Evolutionary conservation across 768 basidiomycete genomes (phyloP), one percentile per base, ranked within the genome.

Genomic region (Tulasnella sp.): DNA sequence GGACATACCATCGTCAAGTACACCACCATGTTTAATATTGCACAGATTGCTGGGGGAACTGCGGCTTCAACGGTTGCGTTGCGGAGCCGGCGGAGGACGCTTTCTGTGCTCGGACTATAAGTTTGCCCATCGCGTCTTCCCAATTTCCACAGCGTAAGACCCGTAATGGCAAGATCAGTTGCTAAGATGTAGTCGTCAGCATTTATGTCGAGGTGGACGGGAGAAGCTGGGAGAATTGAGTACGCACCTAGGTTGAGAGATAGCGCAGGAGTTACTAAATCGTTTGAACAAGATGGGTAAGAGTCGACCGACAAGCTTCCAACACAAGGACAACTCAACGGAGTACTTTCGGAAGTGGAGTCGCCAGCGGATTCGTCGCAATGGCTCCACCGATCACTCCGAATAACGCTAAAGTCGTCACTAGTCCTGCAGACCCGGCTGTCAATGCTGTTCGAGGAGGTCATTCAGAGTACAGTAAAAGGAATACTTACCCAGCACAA

Each of bases 131-230:
- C 40, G 9, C 36, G 31, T 34, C 19, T 64, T 64, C 58, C 29
- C 22, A 73, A 14, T 45, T 73, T 73, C 42, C 52, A 73, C 37
- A 45, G 37, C 7, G 52, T 45, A 40, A 58, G 40, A 5, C 40
- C 42, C 42, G 72, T 73, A 40, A 73, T 73, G 14, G 42, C 40
- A 6, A 52, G 5, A 45, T 73, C 72, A 29, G 52, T 73, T n/a
- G 39, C 72, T 73, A n/a, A 14, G 14, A 34, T 25, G 11, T 67
- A 38, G 6, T n/a, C 9, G 8, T 34, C 15, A 68, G 38, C 34
- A 49, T n/a, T 49, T 49, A 6, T 9, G n/a, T 49, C 22, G 49
- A 8, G 49, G n/a, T n/a, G n/a, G 49, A 49, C 19, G 19, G 1
- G 4, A 49, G 6, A 42, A 49, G 49, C 34, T 17, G 67, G 19